Percentiles rank a stretch among this genome's conserved stretches.
These are phyloP conservation scores for Aspergillus pseudotamarii DNA, from an alignment of 2,329 filamentous ascomycete species.

Conservation along the genomic window DNA sequence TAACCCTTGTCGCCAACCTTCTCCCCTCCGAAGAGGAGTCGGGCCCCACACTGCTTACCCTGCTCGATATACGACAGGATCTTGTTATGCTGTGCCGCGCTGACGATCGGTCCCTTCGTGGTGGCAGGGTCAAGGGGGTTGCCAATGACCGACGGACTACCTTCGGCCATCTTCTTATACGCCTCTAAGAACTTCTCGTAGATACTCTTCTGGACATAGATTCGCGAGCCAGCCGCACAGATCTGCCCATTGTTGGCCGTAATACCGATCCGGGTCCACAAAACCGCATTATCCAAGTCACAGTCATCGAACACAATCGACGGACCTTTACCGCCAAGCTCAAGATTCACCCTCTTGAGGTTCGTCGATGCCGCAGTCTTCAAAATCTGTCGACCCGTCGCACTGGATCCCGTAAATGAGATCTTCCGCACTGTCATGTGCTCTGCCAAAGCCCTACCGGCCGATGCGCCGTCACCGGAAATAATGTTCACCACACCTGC, in stretches of 20 bases:
- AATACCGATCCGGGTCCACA: constrained; percentile 34
- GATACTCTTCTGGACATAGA: constrained; percentile 37
- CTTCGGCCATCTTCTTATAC: constrained; percentile 54
- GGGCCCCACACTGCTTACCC: constrained; percentile 24
- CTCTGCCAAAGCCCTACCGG: constrained; percentile 38
- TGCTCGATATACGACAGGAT: constrained; percentile 28
- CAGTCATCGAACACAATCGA: constrained; percentile 39
- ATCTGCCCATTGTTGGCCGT: constrained; percentile 37
- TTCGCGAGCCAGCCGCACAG: constrained; percentile 34
- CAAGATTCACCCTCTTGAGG: constrained; percentile 38
- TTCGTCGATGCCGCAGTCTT: constrained; percentile 33
- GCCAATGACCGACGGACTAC: constrained; percentile 44
- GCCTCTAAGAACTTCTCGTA: constrained; percentile 34
- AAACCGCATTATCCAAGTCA: constrained; percentile 34
- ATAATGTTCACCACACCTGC: constrained; percentile 61
- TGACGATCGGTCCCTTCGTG: constrained; percentile 29
- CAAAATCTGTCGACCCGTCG: constrained; percentile 33
- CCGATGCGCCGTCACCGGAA: constrained; percentile 64
- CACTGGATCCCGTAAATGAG: constrained; percentile 37
- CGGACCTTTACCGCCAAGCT: constrained; percentile 39
- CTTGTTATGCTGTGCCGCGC: constrained; percentile 23
- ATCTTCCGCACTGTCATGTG: constrained; percentile 37
- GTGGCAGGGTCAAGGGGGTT: constrained; percentile 25
- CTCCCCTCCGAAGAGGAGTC: constrained; percentile 28
- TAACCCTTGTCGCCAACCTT: constrained; percentile 50